A percentile compares a stretch with the other conserved stretches of the same genome.
Evolutionary conservation across 768 basidiomycete genomes (phyloP).

Genomic region (Peribolospora baueri): DNA sequence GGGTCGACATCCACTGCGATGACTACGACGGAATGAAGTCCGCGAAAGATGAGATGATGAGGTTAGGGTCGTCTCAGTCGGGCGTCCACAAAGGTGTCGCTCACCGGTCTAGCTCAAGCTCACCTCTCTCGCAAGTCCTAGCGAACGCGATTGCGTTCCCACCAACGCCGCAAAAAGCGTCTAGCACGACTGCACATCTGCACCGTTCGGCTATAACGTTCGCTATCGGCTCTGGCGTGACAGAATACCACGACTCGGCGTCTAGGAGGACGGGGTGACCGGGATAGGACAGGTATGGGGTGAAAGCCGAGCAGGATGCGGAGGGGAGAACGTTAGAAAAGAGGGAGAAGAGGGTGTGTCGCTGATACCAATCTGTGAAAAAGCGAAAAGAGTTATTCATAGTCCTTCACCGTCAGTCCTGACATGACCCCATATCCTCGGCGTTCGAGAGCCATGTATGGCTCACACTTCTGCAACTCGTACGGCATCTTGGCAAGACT

Average conservation of each 20-base stretch:
- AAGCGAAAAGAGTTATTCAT: neutral
- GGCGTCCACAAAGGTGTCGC: neutral
- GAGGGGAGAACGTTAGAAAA: constrained; percentile 22
- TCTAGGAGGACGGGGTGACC: constrained; percentile 65
- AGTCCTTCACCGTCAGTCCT: neutral
- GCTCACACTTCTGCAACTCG: neutral
- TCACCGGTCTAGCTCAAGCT: constrained; percentile 10
- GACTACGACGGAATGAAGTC: constrained; percentile 27
- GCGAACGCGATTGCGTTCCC: constrained; percentile 96
- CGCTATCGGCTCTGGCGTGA: constrained; percentile 84
- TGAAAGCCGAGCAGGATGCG: too few species aligned
- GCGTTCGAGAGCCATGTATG: neutral
- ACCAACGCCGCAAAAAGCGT: constrained; percentile 93
- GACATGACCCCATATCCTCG: neutral
- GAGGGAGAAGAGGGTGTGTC: constrained; percentile 52
- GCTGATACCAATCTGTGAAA: constrained; percentile 54
- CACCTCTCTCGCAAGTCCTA: constrained; percentile 79
- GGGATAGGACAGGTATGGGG: neutral
- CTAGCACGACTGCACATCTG: constrained; percentile 41
- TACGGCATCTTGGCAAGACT: neutral
- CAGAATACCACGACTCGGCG: constrained; percentile 78
- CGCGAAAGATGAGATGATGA: neutral
- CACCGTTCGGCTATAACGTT: constrained; percentile 80
- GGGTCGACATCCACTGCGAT: constrained; percentile 79
- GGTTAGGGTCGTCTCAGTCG: neutral